Evolutionary conservation across 768 basidiomycete genomes (phyloP).

Genomic region (Leccinum longicurvipes): DNA sequence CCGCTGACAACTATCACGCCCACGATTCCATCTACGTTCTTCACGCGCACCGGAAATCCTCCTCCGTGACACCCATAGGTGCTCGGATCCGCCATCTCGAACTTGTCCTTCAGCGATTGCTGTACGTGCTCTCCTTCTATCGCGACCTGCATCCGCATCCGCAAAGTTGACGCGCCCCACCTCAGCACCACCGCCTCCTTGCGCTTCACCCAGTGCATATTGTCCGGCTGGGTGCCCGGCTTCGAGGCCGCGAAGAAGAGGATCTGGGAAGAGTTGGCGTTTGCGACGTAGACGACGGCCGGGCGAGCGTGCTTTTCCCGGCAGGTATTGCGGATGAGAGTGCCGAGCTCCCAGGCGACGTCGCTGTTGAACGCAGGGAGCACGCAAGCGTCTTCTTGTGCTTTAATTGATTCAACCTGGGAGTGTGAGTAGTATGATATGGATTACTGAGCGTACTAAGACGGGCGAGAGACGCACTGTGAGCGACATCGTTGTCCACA

Average conservation of each 20-base stretch:
- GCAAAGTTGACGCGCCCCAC: conserved; percentile 29
- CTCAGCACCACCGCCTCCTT: conserved; percentile 31
- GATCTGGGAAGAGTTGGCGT: conserved; percentile 28
- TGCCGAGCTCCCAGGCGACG: conserved; percentile 34
- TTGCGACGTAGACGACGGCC: conserved; percentile 27
- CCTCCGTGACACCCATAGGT: conserved; percentile 32
- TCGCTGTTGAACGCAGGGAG: conserved; percentile 30
- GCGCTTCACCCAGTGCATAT: conserved; percentile 34
- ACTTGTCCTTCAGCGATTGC: conserved; percentile 14
- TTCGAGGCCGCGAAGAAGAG: conserved; percentile 30
- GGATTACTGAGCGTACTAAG: background rate
- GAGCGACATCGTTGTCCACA: conserved; percentile 4
- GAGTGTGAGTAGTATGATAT: background rate
- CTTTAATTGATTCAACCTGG: conserved; percentile 19
- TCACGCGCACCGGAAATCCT: conserved; percentile 33
- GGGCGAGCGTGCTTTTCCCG: conserved; percentile 19
- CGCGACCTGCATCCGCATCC: conserved; percentile 19
- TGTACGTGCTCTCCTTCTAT: background rate
- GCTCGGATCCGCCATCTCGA: conserved; percentile 26
- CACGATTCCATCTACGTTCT: conserved; percentile 32
- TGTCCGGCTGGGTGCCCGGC: conserved; percentile 31
- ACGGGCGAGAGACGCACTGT: conserved; percentile 5
- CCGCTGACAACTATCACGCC: conserved; percentile 37
- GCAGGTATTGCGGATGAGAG: conserved; percentile 21
- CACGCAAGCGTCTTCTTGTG: conserved; percentile 25